Base-by-base conservation (phyloP, 768 basidiomycete genomes). In the Punctularia strigosozonata region DNA sequence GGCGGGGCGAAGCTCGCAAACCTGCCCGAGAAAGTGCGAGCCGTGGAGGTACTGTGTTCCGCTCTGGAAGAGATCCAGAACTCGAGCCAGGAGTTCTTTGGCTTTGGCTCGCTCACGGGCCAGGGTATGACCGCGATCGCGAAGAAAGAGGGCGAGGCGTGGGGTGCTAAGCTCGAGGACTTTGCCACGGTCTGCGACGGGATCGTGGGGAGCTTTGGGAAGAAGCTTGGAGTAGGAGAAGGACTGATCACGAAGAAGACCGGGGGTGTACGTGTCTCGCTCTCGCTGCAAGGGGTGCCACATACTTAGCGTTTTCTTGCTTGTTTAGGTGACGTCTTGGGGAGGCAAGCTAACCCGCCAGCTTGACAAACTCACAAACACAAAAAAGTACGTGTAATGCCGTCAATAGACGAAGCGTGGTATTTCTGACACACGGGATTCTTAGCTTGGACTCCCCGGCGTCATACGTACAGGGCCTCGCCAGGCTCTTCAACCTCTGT, bases 161-260 rank as follows among this genome's bases (percentile, higher is more conserved):
- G 88, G 87, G 56, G 81, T 32, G 49, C 66, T 38, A 83, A 79
- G 52, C 64, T 91, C 31, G 87, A 90, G 40, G 85, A 88, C 18
- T 88, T 87, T 53, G 80, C 77, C 13, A 65, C 60, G 14, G 70
- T 84, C 26, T 88, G 86, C 52, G 87, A 88, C 47, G 76, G 75
- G 28, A 76, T 90, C 25, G 82, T 83, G 30, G 71, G 73, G 31
- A 80, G 77, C 54, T 82, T 90, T 55, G 83, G 82, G 41, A 88
- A 84, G 65, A 91, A 92, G 59, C 65, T 92, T 18, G 82, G 87
- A 8, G 80, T 86, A 34, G 86, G 88, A 17, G 90, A 91, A 58
- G 84, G 86, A 14, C 83, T 91, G 47, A 77, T 81, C 41, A 69
- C 76, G 22, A 85, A 82, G 67, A 90, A 88, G 63, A 76, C 73